Evolutionary conservation across 192 early-diverging fungal species (phyloP), one percentile per base, ranked within the genome.

Genomic region (Coemansia sp.): DNA sequence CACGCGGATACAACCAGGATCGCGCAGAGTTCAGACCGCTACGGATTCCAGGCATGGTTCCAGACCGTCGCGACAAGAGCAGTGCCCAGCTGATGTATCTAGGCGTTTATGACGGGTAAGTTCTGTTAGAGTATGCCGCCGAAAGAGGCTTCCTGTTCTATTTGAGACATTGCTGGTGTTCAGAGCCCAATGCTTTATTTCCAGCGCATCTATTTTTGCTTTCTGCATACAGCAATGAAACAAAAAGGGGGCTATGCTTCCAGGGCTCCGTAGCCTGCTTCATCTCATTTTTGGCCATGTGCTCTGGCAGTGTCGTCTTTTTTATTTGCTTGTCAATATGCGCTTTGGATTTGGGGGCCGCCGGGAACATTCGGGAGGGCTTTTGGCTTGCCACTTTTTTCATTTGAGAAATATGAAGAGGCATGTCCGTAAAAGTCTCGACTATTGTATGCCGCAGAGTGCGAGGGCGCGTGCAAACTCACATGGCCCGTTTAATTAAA

Each of bases 61-160:
- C 71, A 40, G 76, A 74, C 62, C 67, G 76, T 43, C 64, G 53
- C 48, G 76, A 71, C 68, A 70, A 61, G 23, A 70, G 62, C 71
- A 74, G 76, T 65, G 76, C 76, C 17, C 76, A 79, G 71, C 45
- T 79, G 20, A 79, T 79, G 76, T 79, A 73, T 45, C 25, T 74
- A 52, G 76, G 76, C 34, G 65, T 73, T 5, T 79, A 79, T 38
- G 76, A 79, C 52, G 76, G 76, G 76, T 79, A 70, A 67, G 76
- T 67, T 15, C 35, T 52, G 49, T 22, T 22, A 23, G 13, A 45
- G 1, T 17, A 13, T 17, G 9, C 10, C 41, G 14, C 41, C 42
- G 0, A 45, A 45, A 17, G 42, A 45, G 42, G 42, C 42, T 17
- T 45, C 9, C 11, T 48, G 23, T 52, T 22, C 23, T 48, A 17